Conservation (phyloP, 352 stramenopile species). For the Globisporangium cederbergense region DNA sequence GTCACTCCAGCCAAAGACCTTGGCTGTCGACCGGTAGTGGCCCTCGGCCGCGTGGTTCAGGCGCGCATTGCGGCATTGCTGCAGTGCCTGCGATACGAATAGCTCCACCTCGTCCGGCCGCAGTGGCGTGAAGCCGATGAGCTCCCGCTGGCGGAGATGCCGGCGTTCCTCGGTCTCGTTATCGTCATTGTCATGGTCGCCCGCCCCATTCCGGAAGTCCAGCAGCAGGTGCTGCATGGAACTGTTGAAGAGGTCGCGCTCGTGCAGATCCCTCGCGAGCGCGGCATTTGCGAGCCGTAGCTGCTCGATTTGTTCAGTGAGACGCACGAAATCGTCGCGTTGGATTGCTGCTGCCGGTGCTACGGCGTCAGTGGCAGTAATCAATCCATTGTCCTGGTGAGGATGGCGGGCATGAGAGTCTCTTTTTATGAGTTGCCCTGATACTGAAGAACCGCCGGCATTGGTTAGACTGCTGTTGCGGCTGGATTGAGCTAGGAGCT, state of each 20-base stretch:
- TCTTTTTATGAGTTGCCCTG: neutral
- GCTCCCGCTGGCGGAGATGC: conserved; percentile 12
- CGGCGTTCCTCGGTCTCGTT: conserved; percentile 12
- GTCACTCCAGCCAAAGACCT: conserved; percentile 53
- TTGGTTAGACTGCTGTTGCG: conserved; percentile 1
- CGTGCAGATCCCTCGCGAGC: conserved; percentile 33
- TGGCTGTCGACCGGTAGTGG: conserved; percentile 23
- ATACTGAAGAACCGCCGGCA: neutral
- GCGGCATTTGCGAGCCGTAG: conserved; percentile 42
- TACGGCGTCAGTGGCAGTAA: neutral
- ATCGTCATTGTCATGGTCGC: conserved; percentile 15
- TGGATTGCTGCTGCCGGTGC: neutral
- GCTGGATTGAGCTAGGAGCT: conserved; percentile 22
- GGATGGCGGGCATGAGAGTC: no score
- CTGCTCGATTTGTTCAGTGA: conserved; percentile 44
- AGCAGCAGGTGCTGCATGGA: conserved; percentile 58
- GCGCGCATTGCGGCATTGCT: conserved; percentile 31
- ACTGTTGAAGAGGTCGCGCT: conserved; percentile 46
- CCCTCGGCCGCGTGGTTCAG: conserved; percentile 28
- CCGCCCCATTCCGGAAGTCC: conserved; percentile 23
- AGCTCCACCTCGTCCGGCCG: conserved; percentile 28
- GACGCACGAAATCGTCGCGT: conserved; percentile 35
- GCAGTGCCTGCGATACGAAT: conserved; percentile 28
- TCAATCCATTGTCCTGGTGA: no score
- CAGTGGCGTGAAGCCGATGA: conserved; percentile 34